Conservation (phyloP, 2,329 filamentous ascomycete genomes). For the Rhinocladiella similis region DNA sequence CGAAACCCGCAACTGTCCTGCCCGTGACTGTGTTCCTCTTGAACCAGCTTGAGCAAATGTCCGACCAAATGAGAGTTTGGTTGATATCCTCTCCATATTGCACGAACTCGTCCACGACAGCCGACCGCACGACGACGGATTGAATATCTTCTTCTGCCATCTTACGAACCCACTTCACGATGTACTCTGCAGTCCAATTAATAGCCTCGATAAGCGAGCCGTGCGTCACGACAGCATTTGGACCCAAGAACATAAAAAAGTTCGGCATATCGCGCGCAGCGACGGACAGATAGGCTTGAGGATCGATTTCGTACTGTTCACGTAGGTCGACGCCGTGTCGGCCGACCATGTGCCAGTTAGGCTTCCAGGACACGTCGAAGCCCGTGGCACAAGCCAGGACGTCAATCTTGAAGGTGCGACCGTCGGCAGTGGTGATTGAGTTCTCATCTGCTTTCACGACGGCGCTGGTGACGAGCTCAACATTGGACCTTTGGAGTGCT, state of each 20-base stretch:
- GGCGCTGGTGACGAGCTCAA: slow-evolving; percentile 39
- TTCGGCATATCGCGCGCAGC: slow-evolving; percentile 33
- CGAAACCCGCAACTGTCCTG: background rate
- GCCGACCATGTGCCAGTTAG: slow-evolving; percentile 37
- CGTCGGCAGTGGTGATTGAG: slow-evolving; percentile 28
- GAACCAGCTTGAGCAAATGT: slow-evolving; percentile 46
- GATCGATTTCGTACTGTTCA: slow-evolving; percentile 31
- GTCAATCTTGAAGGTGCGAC: slow-evolving; percentile 30
- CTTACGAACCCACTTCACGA: slow-evolving; percentile 34
- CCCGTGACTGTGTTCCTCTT: slow-evolving; percentile 46
- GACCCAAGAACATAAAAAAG: slow-evolving; percentile 35
- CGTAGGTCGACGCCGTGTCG: slow-evolving; percentile 29
- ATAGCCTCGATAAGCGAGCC: slow-evolving; percentile 30
- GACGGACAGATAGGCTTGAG: slow-evolving; percentile 32
- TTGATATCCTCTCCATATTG: slow-evolving; percentile 52
- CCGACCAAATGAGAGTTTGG: slow-evolving; percentile 47
- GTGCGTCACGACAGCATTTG: slow-evolving; percentile 31
- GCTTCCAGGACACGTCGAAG: slow-evolving; percentile 39
- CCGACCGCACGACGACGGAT: slow-evolving; percentile 39
- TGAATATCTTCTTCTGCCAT: slow-evolving; percentile 35
- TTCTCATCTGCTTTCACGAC: slow-evolving; percentile 30
- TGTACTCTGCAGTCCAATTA: slow-evolving; percentile 31
- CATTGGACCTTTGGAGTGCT: slow-evolving; percentile 32
- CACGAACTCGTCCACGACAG: slow-evolving; percentile 49
- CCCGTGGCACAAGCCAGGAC: slow-evolving; percentile 42